Conservation (phyloP, 2,329 filamentous ascomycete genomes). For the Botrytis byssoidea region DNA sequence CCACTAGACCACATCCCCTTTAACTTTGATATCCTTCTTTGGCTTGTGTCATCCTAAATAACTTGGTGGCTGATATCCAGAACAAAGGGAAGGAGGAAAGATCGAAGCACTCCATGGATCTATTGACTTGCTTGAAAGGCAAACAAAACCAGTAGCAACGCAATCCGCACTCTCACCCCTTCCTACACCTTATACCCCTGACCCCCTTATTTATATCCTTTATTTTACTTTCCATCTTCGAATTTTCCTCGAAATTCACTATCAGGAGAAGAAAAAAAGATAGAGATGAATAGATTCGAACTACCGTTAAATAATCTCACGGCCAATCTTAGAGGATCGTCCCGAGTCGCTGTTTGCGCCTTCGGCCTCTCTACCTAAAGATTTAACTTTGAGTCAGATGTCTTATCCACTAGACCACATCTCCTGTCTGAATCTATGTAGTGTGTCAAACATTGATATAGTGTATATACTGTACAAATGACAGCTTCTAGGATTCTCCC, state of each 20-base stretch:
- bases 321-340: neutral
- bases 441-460: neutral
- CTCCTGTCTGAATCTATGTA: neutral
- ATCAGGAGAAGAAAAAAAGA: neutral
- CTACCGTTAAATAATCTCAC: neutral
- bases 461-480: accelerated
- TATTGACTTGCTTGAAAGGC: neutral
- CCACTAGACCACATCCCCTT: neutral
- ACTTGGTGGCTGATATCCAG: neutral
- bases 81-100: neutral
- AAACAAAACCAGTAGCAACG: neutral
- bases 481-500: neutral
- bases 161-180: neutral
- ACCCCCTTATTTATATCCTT: too few relatives aligned
- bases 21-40: neutral
- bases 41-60: neutral
- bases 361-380: neutral
- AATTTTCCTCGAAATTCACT: too few relatives aligned
- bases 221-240: neutral
- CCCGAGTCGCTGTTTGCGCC: neutral
- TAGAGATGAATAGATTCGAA: neutral
- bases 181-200: neutral
- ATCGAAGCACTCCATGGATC: neutral
- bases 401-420: neutral
- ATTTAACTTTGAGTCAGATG: neutral